Conservation (phyloP, 495 filamentous ascomycete genomes). For the Aspergillus avenaceus region DNA sequence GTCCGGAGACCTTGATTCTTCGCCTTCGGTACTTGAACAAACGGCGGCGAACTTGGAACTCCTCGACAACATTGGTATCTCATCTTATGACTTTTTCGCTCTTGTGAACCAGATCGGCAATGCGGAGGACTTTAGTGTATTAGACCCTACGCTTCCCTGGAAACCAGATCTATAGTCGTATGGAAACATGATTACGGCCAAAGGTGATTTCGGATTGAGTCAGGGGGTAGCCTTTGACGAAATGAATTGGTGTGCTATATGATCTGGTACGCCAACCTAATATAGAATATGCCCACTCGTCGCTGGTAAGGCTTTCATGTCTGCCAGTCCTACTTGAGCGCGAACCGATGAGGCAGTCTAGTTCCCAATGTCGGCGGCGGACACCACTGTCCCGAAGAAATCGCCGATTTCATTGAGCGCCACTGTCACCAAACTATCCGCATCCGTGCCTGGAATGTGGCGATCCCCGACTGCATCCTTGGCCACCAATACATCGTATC, state of each 20-base stretch:
- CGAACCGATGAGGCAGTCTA: not conserved
- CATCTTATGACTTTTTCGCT: slow-evolving; percentile 26
- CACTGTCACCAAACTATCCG: slow-evolving; percentile 33
- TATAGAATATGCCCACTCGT: too few species aligned
- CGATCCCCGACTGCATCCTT: slow-evolving; percentile 57
- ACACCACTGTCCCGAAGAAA: slow-evolving; percentile 44
- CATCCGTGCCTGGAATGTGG: slow-evolving; percentile 49
- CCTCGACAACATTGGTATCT: slow-evolving; percentile 28
- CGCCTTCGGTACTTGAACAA: not conserved
- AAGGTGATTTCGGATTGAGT: too few species aligned
- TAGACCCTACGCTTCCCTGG: not conserved
- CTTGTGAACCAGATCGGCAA: slow-evolving; percentile 26
- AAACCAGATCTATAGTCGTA: too few species aligned
- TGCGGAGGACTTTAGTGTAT: not conserved
- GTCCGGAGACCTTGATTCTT: not conserved
- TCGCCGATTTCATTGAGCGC: slow-evolving; percentile 43
- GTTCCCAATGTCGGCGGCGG: slow-evolving; percentile 23
- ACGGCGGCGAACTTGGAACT: slow-evolving; percentile 13
- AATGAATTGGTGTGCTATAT: too few species aligned
- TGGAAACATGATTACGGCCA: too few species aligned
- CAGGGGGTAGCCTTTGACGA: too few species aligned
- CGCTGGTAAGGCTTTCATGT: too few species aligned
- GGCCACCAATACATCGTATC: slow-evolving; percentile 55
- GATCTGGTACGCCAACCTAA: too few species aligned
- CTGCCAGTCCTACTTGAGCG: too few species aligned